Base-by-base conservation (phyloP, 1,139 yeast species). In the Suhomyces choctaworum region DNA sequence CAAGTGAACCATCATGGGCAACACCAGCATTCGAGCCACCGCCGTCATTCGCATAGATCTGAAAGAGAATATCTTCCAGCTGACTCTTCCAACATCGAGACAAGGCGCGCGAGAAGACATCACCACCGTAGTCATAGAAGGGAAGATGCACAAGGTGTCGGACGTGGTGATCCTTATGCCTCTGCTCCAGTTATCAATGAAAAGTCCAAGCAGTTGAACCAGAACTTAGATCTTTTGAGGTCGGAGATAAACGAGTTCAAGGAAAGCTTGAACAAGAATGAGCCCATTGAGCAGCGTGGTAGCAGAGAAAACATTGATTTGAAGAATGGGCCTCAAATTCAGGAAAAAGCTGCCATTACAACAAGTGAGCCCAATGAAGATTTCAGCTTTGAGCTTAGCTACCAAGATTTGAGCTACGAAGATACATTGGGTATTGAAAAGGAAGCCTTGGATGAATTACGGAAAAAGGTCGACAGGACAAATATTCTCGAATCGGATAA, bases 171-270 rank as follows among this genome's bases (percentile, higher is more conserved):
- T 17, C 20, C 20, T 17, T 49, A 54, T 26, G 41, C 38, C 15
- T 40, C 43, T 12, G 39, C 36, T 7, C 46, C 48, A 29, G 16
- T 47, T 26, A 32, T 41, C 31, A 44, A 48, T 36, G 51, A 52
- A 29, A 64, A 64, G 37, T 50, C 66, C 0, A 50, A 47, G n/a
- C 66, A 66, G 35, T 54, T 70, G 49, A 68, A 68, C 40, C 72
- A 68, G 36, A 69, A 70, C 41, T 59, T 71, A 40, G 72, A 70
- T 41, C 47, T 69, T 36, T 58, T 71, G 36, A 51, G 76, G 36
- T 56, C 61, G 16, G 77, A 71, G 47, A 68, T 71, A 39, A 70
- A 70, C 43, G 75, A 70, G 38, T 71, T 70, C 42, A 70, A 70
- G 37, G 76, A 70, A 37, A 67, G 71, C 39, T 56, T 70, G 44